Conservation (phyloP, 306 rosid species). For the Hippophae gyantsensis region DNA sequence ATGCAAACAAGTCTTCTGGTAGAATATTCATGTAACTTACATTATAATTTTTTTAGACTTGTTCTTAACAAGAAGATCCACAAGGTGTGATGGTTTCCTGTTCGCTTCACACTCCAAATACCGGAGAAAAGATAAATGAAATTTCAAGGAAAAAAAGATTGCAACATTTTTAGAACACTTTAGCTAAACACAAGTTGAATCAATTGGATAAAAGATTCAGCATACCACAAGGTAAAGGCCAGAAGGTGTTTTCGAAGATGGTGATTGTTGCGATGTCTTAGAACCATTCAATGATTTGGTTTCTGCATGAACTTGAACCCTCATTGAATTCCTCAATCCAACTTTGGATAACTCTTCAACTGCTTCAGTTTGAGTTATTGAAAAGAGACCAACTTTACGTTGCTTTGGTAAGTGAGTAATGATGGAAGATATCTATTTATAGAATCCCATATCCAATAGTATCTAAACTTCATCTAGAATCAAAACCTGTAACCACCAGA, state of each 20-base stretch:
- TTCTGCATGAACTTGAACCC: constrained; percentile 80
- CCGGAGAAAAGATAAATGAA: constrained; percentile 32
- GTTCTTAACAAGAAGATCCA: constrained; percentile 66
- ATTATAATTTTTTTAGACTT: constrained; percentile 39
- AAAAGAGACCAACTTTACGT: too few species aligned
- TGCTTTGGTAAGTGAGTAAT: too few species aligned
- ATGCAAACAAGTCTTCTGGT: background rate
- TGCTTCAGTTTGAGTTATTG: too few species aligned
- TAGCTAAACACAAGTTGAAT: too few species aligned
- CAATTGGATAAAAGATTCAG: too few species aligned
- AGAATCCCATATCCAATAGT: too few species aligned
- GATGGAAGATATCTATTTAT: too few species aligned
- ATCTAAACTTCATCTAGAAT: too few species aligned
- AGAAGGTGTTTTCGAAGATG: constrained; percentile 67
- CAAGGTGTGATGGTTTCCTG: constrained; percentile 78
- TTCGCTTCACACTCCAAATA: constrained; percentile 82
- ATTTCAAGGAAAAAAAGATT: background rate
- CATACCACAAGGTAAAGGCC: constrained; percentile 67
- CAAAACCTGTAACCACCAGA: too few species aligned
- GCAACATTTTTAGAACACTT: too few species aligned
- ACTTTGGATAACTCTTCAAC: constrained; percentile 35
- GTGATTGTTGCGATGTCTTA: constrained; percentile 27
- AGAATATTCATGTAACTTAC: background rate
- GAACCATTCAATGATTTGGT: constrained; percentile 25
- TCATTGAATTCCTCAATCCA: constrained; percentile 80